Conservation (phyloP, 805 yeast species). For the Wickerhamomyces alni region DNA sequence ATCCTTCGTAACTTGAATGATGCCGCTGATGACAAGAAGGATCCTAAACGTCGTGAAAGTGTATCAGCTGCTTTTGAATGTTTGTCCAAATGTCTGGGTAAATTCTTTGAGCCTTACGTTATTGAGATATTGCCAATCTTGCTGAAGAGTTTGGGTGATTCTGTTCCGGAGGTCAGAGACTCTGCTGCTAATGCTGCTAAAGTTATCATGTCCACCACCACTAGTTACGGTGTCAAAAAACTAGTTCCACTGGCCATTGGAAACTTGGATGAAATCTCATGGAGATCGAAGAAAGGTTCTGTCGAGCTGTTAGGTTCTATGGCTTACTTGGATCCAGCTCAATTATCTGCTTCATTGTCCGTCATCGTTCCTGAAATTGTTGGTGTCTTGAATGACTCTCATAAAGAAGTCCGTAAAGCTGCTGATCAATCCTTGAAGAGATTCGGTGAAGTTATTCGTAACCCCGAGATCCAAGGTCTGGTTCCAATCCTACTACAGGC, state of each 20-base stretch:
- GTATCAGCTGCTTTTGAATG: slow-evolving; percentile 85
- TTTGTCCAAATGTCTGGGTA: slow-evolving; percentile 68
- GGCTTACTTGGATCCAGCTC: slow-evolving; percentile 96
- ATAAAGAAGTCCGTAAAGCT: slow-evolving; percentile 93
- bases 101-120: slow-evolving; percentile 88
- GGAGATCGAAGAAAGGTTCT: slow-evolving; percentile 97
- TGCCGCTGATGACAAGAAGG: slow-evolving; percentile 85
- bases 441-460: slow-evolving; percentile 95
- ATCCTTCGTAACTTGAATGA: slow-evolving; percentile 68
- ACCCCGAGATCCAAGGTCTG: slow-evolving; percentile 91
- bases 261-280: slow-evolving; percentile 80
- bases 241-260: slow-evolving; percentile 87
- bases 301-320: slow-evolving; percentile 94
- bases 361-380: slow-evolving; percentile 95
- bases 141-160: slow-evolving; percentile 79
- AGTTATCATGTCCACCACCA: slow-evolving; percentile 82
- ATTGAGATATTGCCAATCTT: slow-evolving; percentile 81
- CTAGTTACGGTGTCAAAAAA: slow-evolving; percentile 86
- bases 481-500: slow-evolving; percentile 87
- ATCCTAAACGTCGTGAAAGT: slow-evolving; percentile 71
- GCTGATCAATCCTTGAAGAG: slow-evolving; percentile 84
- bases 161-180: slow-evolving; percentile 76
- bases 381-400: slow-evolving; percentile 89
- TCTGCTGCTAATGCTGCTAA: slow-evolving; percentile 87
- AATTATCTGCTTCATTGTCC: slow-evolving; percentile 82